Evolutionary conservation across 2,329 filamentous ascomycete species (phyloP).

Genomic region (Fusarium sp.): DNA sequence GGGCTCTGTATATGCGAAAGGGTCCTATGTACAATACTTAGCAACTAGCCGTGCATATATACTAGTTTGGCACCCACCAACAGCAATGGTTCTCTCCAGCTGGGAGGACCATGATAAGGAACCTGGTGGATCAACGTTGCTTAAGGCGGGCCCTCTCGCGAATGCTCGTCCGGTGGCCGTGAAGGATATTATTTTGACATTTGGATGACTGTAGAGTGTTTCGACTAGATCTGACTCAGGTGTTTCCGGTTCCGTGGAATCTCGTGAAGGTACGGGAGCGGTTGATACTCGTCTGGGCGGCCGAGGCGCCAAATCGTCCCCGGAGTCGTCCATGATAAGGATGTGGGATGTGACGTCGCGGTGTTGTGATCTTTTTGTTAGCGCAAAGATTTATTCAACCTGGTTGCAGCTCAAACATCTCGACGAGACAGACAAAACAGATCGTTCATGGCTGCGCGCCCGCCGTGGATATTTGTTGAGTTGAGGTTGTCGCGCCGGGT

Average conservation of each 20-base stretch:
- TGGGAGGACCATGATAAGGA: slow-evolving; percentile 79
- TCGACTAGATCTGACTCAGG: slow-evolving; percentile 62
- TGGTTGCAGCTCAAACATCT: slow-evolving; percentile 42
- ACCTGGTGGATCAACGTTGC: slow-evolving; percentile 65
- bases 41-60: background rate
- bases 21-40: slow-evolving; percentile 63
- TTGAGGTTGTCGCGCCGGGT: slow-evolving; percentile 10
- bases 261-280: slow-evolving; percentile 50
- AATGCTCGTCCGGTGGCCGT: slow-evolving; percentile 53
- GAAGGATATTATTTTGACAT: slow-evolving; percentile 75
- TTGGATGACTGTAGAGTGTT: slow-evolving; percentile 80
- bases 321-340: slow-evolving; percentile 40
- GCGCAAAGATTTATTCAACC: slow-evolving; percentile 26
- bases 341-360: slow-evolving; percentile 4
- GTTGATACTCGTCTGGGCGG: slow-evolving; percentile 55
- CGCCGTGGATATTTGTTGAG: slow-evolving; percentile 28
- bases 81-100: slow-evolving; percentile 84
- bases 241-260: slow-evolving; percentile 40
- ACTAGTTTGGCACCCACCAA: slow-evolving; percentile 64
- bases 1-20: slow-evolving; percentile 86
- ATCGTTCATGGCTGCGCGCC: slow-evolving; percentile 42
- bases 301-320: slow-evolving; percentile 39
- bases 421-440: slow-evolving; percentile 30
- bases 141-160: slow-evolving; percentile 44
- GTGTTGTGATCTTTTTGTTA: slow-evolving; percentile 17